Conservation (phyloP, 139 green algal species). For the Asterochloris erici region DNA sequence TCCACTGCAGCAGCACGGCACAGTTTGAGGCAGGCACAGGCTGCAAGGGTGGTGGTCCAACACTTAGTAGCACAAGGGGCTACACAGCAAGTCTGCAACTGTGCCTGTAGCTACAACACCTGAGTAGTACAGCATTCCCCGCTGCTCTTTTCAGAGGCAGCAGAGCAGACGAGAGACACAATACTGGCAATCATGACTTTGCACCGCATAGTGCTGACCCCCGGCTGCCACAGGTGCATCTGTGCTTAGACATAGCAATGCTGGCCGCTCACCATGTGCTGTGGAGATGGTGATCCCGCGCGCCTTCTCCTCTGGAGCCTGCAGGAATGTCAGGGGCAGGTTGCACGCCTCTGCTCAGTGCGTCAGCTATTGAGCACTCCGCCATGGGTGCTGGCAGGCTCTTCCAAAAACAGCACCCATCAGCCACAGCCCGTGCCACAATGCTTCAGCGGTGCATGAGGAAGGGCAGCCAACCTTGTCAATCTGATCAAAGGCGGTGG, state of each 20-base stretch:
- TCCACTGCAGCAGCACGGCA: slow-evolving; percentile 74
- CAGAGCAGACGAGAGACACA: no score
- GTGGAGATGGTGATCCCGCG: slow-evolving; percentile 99
- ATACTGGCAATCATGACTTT: no score
- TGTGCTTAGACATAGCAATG: background rate
- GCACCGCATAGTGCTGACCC: no score
- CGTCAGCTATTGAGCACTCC: no score
- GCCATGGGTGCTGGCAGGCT: background rate
- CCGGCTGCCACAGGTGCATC: no score
- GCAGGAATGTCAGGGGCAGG: background rate
- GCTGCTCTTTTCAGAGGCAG: no score
- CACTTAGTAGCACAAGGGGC: background rate
- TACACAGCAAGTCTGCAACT: background rate
- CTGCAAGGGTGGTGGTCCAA: background rate
- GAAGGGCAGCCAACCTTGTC: slow-evolving; percentile 76
- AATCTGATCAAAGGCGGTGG: slow-evolving; percentile 94
- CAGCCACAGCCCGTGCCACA: background rate
- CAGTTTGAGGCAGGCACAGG: background rate
- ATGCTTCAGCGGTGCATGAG: background rate
- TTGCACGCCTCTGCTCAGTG: no score
- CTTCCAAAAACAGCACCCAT: background rate
- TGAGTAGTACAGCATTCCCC: no score
- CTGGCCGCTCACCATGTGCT: slow-evolving; percentile 66
- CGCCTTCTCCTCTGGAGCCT: slow-evolving; percentile 97
- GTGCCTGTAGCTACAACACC: background rate